These are phyloP conservation scores for Panus rudis DNA, from an alignment of 768 basidiomycete species.

Conservation along the genomic window DNA sequence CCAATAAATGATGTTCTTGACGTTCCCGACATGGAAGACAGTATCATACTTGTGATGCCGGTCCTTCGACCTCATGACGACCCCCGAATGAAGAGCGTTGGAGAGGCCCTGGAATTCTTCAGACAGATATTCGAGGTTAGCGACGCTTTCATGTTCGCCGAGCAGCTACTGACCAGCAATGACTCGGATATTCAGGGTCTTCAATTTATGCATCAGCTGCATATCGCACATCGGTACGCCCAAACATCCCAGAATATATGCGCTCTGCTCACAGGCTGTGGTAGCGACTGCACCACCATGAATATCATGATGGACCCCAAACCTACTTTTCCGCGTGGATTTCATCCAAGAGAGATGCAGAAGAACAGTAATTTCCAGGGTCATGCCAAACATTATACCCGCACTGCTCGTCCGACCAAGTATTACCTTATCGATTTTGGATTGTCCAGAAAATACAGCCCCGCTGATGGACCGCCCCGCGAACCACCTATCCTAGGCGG, in stretches of 20 bases:
- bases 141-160: too few relatives aligned
- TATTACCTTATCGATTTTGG: conserved; percentile 34
- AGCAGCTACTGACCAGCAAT: too few relatives aligned
- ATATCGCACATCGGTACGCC: conserved; percentile 16
- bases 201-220: conserved; percentile 13
- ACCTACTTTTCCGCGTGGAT: conserved; percentile 19
- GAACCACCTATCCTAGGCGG: conserved; percentile 30
- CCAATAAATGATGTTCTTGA: conserved; percentile 16
- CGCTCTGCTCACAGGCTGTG: not conserved
- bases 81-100: conserved; percentile 6
- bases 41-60: conserved; percentile 7
- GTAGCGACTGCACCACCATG: conserved; percentile 10
- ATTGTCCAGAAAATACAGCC: conserved; percentile 25
- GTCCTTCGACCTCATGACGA: conserved; percentile 14
- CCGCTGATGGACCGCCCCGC: conserved; percentile 18
- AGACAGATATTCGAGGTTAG: conserved; percentile 13
- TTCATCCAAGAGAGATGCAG: conserved; percentile 18
- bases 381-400: conserved; percentile 19
- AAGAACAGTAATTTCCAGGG: conserved; percentile 1
- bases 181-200: too few relatives aligned
- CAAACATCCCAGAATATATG: not conserved
- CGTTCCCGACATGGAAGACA: not conserved
- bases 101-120: conserved; percentile 14
- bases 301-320: conserved; percentile 23
- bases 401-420: conserved; percentile 23